phyloP scores from a whole-genome alignment of 345 rosid species.

The Capsella bursapastoris region DNA sequence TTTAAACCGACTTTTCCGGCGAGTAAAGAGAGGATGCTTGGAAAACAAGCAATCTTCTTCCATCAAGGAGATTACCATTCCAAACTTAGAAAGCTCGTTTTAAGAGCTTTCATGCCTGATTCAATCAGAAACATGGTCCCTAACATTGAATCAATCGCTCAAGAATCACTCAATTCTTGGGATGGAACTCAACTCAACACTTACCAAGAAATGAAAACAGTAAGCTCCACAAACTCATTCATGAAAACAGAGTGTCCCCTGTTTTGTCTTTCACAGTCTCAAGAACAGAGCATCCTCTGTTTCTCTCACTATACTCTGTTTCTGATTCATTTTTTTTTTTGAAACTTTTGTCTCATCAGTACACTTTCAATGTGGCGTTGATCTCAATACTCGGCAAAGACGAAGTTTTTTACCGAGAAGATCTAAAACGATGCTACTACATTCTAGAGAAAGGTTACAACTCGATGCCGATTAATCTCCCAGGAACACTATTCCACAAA shows the following conservation, averaged over 20 bases:
- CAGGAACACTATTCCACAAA: slow-evolving; percentile 74
- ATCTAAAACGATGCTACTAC: slow-evolving; percentile 70
- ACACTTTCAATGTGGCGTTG: slow-evolving; percentile 84
- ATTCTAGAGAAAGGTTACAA: slow-evolving; percentile 84
- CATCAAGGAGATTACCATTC: slow-evolving; percentile 88
- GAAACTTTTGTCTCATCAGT: slow-evolving; percentile 47
- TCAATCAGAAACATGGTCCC: slow-evolving; percentile 63
- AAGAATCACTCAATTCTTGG: slow-evolving; percentile 51
- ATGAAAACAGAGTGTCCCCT: background rate
- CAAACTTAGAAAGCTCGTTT: slow-evolving; percentile 70
- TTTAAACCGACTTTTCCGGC: slow-evolving; percentile 94
- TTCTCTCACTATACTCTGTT: background rate
- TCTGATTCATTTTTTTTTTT: background rate
- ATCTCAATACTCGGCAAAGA: slow-evolving; percentile 72
- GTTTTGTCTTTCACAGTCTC: background rate
- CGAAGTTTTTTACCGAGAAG: slow-evolving; percentile 62
- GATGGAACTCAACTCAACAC: slow-evolving; percentile 52
- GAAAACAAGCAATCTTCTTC: slow-evolving; percentile 81
- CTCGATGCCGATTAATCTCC: slow-evolving; percentile 75
- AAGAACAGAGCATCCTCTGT: slow-evolving; percentile 20
- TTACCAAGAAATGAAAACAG: slow-evolving; percentile 88
- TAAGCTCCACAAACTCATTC: slow-evolving; percentile 13
- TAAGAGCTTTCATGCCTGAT: slow-evolving; percentile 62
- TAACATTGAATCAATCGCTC: slow-evolving; percentile 56
- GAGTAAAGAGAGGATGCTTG: slow-evolving; percentile 85